These are phyloP conservation scores for Aleurites moluccanus DNA, from an alignment of 441 rosid species.

Conservation along the genomic window DNA sequence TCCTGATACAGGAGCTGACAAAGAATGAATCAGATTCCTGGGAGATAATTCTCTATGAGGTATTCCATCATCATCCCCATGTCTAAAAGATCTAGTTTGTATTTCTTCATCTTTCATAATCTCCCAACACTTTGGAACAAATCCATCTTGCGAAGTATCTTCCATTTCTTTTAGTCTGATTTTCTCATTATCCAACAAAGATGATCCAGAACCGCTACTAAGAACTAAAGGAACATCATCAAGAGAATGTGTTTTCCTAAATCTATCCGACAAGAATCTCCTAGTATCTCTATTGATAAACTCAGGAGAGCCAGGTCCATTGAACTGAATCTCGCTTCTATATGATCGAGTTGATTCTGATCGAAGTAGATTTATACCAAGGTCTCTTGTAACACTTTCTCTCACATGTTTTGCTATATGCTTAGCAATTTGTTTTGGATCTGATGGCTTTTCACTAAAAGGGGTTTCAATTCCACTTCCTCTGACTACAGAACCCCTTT, in stretches of 20 bases:
- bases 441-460: constrained; percentile 59
- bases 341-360: constrained; percentile 75
- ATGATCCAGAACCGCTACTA: constrained; percentile 40
- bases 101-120: constrained; percentile 42
- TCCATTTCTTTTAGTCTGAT: constrained; percentile 29
- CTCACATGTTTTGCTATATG: constrained; percentile 52
- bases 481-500: constrained; percentile 52
- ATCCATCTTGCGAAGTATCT: constrained; percentile 28
- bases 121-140: constrained; percentile 35
- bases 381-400: constrained; percentile 48
- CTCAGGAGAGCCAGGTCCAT: constrained; percentile 62
- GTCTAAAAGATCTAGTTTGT: constrained; percentile 52
- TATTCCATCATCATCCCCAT: constrained; percentile 34
- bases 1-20: constrained; percentile 89
- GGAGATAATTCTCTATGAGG: constrained; percentile 54
- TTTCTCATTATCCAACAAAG: constrained; percentile 42
- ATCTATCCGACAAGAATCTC: constrained; percentile 62
- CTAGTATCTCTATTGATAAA: constrained; percentile 67
- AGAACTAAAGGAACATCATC: constrained; percentile 29
- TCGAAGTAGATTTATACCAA: constrained; percentile 47
- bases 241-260: constrained; percentile 40
- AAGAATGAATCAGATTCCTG: constrained; percentile 71
- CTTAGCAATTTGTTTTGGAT: constrained; percentile 47
- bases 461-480: constrained; percentile 85
- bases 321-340: constrained; percentile 57